phyloP scores from a whole-genome alignment of 2,329 filamentous ascomycete species.

The Pseudocercospora fuligena region DNA sequence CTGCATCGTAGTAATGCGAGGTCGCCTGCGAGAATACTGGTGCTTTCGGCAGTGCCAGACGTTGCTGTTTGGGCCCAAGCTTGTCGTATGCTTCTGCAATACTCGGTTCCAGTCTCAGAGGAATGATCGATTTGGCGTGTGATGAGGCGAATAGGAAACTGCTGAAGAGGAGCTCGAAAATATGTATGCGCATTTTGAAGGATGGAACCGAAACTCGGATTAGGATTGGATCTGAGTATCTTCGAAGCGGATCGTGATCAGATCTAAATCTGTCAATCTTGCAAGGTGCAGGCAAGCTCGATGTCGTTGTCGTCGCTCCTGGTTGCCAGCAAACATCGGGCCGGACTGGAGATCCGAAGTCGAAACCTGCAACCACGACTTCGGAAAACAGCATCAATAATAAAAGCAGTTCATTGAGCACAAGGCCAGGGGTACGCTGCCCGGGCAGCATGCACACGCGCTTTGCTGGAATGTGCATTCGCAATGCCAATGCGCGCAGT shows the following conservation, averaged over 20 bases:
- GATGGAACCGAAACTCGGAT: background rate
- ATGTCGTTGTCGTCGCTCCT: background rate
- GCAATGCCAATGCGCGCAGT: conserved; percentile 7
- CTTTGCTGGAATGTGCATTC: conserved; percentile 8
- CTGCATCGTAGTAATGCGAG: conserved; percentile 30
- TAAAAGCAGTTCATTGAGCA: background rate
- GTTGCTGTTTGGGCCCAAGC: conserved; percentile 12
- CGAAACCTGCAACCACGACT: conserved; percentile 2
- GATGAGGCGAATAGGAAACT: background rate
- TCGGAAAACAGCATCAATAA: background rate
- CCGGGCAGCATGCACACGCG: background rate
- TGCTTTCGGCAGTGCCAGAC: conserved; percentile 1
- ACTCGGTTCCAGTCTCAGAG: background rate
- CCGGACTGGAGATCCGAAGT: background rate
- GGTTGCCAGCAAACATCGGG: background rate
- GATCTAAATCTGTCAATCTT: background rate
- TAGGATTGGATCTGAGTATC: background rate
- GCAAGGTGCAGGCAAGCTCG: background rate
- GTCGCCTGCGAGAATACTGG: background rate
- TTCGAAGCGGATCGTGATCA: background rate
- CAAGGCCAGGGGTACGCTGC: background rate
- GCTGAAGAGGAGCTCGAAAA: background rate
- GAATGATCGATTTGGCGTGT: conserved; percentile 10
- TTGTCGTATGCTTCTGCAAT: conserved; percentile 2
- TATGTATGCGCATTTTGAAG: conserved; percentile 9